These are phyloP conservation scores for Sonneratia caseolaris DNA, from an alignment of 345 rosid species.

Conservation along the genomic window DNA sequence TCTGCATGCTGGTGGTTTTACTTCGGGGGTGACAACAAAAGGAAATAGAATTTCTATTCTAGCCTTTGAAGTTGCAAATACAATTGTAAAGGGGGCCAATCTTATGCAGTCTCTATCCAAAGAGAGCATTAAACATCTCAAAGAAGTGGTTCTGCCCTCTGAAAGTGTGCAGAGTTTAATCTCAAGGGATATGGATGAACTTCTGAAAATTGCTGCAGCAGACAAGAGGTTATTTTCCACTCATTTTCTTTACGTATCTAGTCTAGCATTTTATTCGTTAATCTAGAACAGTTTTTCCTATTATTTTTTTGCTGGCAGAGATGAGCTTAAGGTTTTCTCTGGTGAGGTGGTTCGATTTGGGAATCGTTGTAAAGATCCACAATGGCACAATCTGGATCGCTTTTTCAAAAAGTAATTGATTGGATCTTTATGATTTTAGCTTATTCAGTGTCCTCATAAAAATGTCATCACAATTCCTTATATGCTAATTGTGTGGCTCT, in stretches of 20 bases:
- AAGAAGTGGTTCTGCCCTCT: conserved; percentile 80
- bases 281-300: conserved; percentile 8
- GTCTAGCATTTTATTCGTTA: background rate
- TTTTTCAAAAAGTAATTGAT: conserved; percentile 72
- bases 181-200: conserved; percentile 74
- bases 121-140: conserved; percentile 58
- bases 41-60: conserved; percentile 74
- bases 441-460: conserved; percentile 5
- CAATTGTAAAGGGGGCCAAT: conserved; percentile 87
- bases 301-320: conserved; percentile 33
- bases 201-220: conserved; percentile 66
- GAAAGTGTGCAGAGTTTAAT: conserved; percentile 79
- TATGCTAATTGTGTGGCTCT: conserved; percentile 15
- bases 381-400: conserved; percentile 92
- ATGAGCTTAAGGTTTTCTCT: conserved; percentile 74
- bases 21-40: conserved; percentile 66
- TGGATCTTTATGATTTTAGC: conserved; percentile 16
- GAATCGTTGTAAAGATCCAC: conserved; percentile 98
- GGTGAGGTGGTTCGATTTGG: conserved; percentile 98
- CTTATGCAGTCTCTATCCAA: conserved; percentile 81
- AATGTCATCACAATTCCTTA: conserved; percentile 11
- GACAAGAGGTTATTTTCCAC: conserved; percentile 59
- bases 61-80: conserved; percentile 94
- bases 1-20: conserved; percentile 56
- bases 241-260: background rate